A percentile compares a stretch with the other conserved stretches of the same genome.
Evolutionary conservation across 164 flowering plant species (phyloP).

Genomic region (Magnolia changhungtana): DNA sequence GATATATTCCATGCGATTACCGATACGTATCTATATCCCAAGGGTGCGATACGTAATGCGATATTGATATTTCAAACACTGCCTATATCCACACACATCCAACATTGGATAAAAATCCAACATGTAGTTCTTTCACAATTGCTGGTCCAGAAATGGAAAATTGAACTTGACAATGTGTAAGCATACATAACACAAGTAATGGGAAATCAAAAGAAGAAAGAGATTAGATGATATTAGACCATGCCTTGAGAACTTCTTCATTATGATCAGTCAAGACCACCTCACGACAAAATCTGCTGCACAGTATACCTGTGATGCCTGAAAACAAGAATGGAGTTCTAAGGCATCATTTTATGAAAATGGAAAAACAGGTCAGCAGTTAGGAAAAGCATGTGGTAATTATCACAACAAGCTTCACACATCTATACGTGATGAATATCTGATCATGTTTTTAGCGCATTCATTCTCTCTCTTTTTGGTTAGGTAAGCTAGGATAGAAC

Average conservation of each 20-base stretch:
- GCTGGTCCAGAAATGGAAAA: background rate
- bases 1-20: no score
- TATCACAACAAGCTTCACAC: background rate
- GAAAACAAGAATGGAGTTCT: slow-evolving; percentile 6
- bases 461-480: no score
- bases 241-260: slow-evolving; percentile 89
- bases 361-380: background rate
- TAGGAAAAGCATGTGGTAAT: background rate
- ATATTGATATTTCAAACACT: no score
- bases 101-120: background rate
- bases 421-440: background rate
- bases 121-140: background rate
- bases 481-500: no score
- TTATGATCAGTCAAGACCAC: slow-evolving; percentile 88
- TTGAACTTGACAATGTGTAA: background rate
- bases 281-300: slow-evolving; percentile 73
- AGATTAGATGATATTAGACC: slow-evolving; percentile 17
- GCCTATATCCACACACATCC: background rate
- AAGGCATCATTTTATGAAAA: background rate
- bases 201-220: background rate
- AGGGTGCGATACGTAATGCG: no score
- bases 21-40: no score
- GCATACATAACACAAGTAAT: background rate
- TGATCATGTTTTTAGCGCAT: no score
- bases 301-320: slow-evolving; percentile 86